phyloP scores from a whole-genome alignment of 202 grass and related monocot genomes.

The Cymbopogon flexuosus region DNA sequence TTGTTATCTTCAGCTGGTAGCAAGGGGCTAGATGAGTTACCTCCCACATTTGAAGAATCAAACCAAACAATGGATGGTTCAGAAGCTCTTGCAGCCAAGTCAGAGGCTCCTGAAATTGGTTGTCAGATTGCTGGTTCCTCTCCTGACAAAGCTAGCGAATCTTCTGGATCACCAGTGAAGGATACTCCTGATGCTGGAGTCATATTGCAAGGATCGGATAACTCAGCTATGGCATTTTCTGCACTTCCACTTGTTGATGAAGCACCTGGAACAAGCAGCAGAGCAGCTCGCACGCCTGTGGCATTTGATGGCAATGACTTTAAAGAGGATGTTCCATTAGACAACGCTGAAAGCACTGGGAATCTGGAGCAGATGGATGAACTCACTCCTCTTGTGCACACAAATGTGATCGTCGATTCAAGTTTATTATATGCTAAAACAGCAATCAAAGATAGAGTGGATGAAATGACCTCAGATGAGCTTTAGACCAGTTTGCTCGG shows the following conservation, averaged over 20 bases:
- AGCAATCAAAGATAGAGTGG: slow-evolving; percentile 7
- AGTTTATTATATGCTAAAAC: neutral
- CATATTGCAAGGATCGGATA: slow-evolving; percentile 22
- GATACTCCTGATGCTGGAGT: slow-evolving; percentile 4
- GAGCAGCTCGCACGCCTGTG: neutral
- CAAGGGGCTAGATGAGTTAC: slow-evolving; percentile 12
- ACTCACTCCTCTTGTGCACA: slow-evolving; percentile 5
- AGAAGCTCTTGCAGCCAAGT: slow-evolving; percentile 12
- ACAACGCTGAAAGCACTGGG: neutral
- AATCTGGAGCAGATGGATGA: neutral
- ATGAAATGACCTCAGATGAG: slow-evolving; percentile 28
- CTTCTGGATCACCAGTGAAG: slow-evolving; percentile 10
- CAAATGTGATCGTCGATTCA: neutral
- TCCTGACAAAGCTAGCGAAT: neutral
- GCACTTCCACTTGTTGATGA: slow-evolving; percentile 25
- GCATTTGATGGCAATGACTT: slow-evolving; percentile 10
- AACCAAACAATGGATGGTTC: slow-evolving; percentile 17
- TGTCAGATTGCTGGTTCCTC: slow-evolving; percentile 14
- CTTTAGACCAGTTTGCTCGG: slow-evolving; percentile 16
- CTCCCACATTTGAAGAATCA: slow-evolving; percentile 33
- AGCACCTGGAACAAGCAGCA: slow-evolving; percentile 29
- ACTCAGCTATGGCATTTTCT: slow-evolving; percentile 12
- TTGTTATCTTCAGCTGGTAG: slow-evolving; percentile 38
- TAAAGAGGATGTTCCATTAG: slow-evolving; percentile 12
- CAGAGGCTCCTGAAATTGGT: slow-evolving; percentile 28